These are phyloP conservation scores for Aspergillus sclerotialis DNA, from an alignment of 2,329 filamentous ascomycete genomes.

Conservation along the genomic window DNA sequence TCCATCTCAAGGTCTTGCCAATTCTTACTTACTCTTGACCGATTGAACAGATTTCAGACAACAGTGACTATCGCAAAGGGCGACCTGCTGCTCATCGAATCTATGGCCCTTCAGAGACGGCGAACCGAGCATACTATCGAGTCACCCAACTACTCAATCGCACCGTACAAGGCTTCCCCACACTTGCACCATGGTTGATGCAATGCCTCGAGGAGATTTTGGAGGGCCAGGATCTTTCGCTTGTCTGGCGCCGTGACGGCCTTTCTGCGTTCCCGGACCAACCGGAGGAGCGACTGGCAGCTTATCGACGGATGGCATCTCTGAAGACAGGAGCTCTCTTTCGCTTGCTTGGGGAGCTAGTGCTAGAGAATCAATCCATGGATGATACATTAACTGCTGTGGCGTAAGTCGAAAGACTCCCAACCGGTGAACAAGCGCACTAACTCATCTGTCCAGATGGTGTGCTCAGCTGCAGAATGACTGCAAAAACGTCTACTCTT, in stretches of 20 bases:
- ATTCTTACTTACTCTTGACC: no score
- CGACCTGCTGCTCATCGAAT: slow-evolving; percentile 12
- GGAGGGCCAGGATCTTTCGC: slow-evolving; percentile 15
- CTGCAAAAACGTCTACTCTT: slow-evolving; percentile 18
- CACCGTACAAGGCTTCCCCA: slow-evolving; percentile 9
- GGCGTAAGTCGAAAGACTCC: slow-evolving; percentile 7
- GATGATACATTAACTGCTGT: slow-evolving; percentile 12
- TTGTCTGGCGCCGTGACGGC: slow-evolving; percentile 16
- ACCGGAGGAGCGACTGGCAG: slow-evolving; percentile 3
- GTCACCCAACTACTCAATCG: slow-evolving; percentile 13
- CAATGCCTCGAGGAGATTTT: slow-evolving; percentile 17
- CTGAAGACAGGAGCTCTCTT: slow-evolving; percentile 16
- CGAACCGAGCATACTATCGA: slow-evolving; percentile 16
- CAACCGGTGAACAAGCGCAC: background rate
- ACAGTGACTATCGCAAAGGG: slow-evolving; percentile 15
- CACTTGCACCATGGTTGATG: slow-evolving; percentile 11
- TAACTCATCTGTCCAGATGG: slow-evolving; percentile 11
- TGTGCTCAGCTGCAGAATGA: slow-evolving; percentile 17
- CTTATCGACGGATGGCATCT: slow-evolving; percentile 12
- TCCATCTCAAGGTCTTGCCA: no score
- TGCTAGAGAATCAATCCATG: slow-evolving; percentile 10
- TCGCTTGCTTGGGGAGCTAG: slow-evolving; percentile 13
- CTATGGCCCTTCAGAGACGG: slow-evolving; percentile 15
- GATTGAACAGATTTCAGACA: slow-evolving; percentile 17
- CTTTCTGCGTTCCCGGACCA: slow-evolving; percentile 6